Conservation (phyloP, 148 eudicot genomes). For the Chenopodium suecicum region DNA sequence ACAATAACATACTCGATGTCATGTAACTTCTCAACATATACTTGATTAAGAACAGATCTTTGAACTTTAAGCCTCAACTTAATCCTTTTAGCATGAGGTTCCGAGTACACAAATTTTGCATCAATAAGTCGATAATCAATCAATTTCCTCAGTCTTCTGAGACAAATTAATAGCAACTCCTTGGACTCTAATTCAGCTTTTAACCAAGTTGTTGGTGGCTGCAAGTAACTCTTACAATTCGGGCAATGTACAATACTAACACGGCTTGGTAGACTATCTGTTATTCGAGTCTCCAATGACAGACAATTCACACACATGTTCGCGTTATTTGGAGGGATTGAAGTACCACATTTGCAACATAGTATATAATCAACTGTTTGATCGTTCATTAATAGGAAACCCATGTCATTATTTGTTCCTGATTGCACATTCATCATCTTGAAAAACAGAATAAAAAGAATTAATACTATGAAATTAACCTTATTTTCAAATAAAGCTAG, state of each 20-base stretch:
- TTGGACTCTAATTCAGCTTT: slow-evolving; percentile 22
- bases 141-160: slow-evolving; percentile 13
- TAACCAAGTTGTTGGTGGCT: slow-evolving; percentile 26
- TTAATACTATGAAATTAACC: too few species aligned
- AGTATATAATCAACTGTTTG: background rate
- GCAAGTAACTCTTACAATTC: slow-evolving; percentile 19
- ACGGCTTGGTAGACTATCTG: background rate
- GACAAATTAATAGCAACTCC: slow-evolving; percentile 20
- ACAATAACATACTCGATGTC: slow-evolving; percentile 16
- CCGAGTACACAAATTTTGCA: slow-evolving; percentile 10
- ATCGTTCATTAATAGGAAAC: background rate
- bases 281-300: background rate
- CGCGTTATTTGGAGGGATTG: slow-evolving; percentile 11
- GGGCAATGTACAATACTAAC: slow-evolving; percentile 19
- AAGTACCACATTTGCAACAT: slow-evolving; percentile 19
- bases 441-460: background rate
- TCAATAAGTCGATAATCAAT: slow-evolving; percentile 10
- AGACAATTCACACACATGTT: slow-evolving; percentile 17
- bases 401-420: background rate
- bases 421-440: background rate
- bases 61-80: slow-evolving; percentile 13
- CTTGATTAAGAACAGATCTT: slow-evolving; percentile 1
- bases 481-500: too few species aligned
- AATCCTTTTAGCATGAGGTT: slow-evolving; percentile 17
- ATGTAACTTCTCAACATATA: slow-evolving; percentile 17